Evolutionary conservation across 345 rosid genomes (phyloP).

Genomic region (Eucalyptus curtisii): DNA sequence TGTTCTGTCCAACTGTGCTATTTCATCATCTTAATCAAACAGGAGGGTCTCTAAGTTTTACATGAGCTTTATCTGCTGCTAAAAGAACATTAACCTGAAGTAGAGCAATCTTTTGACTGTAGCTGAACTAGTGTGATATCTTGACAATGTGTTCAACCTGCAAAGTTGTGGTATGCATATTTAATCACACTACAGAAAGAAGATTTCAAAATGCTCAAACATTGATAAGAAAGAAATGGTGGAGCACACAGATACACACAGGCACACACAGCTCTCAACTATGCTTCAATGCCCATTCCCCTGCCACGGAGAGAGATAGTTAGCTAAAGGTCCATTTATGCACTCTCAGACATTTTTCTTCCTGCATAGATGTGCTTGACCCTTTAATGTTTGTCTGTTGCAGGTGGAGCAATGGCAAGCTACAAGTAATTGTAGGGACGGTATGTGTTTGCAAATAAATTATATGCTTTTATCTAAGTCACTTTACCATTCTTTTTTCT

Average conservation of each 20-base stretch:
- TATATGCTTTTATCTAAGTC: not conserved
- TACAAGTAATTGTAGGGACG: conserved; percentile 97
- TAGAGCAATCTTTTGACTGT: not conserved
- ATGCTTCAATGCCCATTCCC: not conserved
- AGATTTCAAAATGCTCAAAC: not conserved
- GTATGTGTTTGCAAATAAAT: conserved; percentile 28
- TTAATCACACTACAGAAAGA: not conserved
- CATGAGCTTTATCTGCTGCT: not conserved
- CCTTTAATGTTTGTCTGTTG: not conserved
- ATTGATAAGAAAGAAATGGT: not conserved
- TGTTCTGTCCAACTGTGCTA: not conserved
- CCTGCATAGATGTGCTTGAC: not conserved
- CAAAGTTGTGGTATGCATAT: not conserved
- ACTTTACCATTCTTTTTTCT: not conserved
- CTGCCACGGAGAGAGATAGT: not conserved
- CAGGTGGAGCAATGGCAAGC: conserved; percentile 93
- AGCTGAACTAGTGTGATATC: not conserved
- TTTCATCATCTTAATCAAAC: not conserved
- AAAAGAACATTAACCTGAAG: not conserved
- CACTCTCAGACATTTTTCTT: not conserved
- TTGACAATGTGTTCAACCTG: not conserved
- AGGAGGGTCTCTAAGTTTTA: not conserved
- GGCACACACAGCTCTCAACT: not conserved
- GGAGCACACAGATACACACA: not conserved
- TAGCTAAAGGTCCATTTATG: not conserved